A percentile compares a stretch with the other conserved stretches of the same genome.
Conservation (phyloP, 495 filamentous ascomycete species). For the Aspergillus egyptiacus region DNA sequence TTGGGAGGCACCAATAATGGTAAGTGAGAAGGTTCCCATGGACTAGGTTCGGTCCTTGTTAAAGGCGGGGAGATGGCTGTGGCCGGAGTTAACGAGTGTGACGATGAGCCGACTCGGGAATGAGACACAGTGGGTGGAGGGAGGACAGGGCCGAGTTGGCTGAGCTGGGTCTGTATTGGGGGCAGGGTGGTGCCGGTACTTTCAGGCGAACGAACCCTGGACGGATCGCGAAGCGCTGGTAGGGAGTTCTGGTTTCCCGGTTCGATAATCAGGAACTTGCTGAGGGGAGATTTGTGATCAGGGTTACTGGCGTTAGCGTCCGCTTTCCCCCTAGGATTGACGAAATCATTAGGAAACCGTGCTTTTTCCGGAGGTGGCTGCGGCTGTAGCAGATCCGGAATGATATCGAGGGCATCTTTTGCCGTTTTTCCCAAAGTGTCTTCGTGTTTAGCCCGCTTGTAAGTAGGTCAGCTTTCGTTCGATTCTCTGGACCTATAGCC, state of each 20-base stretch:
- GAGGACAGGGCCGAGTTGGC: conserved; percentile 18
- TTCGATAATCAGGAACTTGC: conserved; percentile 22
- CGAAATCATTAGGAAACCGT: too few species aligned
- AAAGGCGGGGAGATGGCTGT: conserved; percentile 28
- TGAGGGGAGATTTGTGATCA: not conserved
- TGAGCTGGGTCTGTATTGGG: conserved; percentile 38
- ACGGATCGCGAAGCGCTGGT: conserved; percentile 36
- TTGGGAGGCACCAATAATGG: conserved; percentile 24
- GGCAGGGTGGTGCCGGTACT: conserved; percentile 33
- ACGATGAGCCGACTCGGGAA: conserved; percentile 18
- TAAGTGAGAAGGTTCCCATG: conserved; percentile 28
- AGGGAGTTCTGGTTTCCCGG: conserved; percentile 25
- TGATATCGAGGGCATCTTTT: not conserved
- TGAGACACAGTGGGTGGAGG: conserved; percentile 19
- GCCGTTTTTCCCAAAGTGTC: not conserved
- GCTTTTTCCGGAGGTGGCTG: too few species aligned
- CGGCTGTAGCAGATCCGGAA: too few species aligned
- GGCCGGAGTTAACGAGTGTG: conserved; percentile 22
- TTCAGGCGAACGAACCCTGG: conserved; percentile 35
- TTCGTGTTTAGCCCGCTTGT: not conserved
- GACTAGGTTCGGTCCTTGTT: conserved; percentile 21
- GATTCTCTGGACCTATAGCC: not conserved
- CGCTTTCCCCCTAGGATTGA: too few species aligned
- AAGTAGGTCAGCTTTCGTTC: not conserved
- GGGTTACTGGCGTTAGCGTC: not conserved